Base-by-base conservation (phyloP, 192 early-diverging fungal genomes). In the Umbelopsis vinacea region DNA sequence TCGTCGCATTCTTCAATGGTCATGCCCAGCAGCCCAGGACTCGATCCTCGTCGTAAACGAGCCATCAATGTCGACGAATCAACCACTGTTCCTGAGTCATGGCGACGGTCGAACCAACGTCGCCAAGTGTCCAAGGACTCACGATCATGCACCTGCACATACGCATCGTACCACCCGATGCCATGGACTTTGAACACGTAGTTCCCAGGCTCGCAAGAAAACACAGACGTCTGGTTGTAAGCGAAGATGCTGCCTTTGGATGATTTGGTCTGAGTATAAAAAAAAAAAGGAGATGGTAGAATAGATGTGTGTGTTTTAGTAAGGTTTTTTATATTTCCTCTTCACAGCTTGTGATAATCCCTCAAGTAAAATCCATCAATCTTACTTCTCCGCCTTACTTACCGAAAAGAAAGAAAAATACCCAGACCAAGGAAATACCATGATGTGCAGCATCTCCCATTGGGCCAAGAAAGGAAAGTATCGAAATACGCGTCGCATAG, bases 401-500 rank as follows among this genome's bases (percentile, higher is more conserved):
- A 79, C 78, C 21, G 78, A 79, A 80, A 83, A 82, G 37, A 73
- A 74, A 8, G 82, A 82, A 37, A 86, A 83, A 45, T 82, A 83
- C 7, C 81, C 75, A 0, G 77, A 74, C 46, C 71, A 57, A 11
- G 84, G 84, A 55, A 82, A 86, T 4, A 83, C 75, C 50, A 83
- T 79, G 12, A 86, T 69, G 37, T 81, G 78, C 24, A 72, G 54
- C 84, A 86, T 86, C 40, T 79, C 73, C 84, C 84, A 86, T 19
- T 79, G 81, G 12, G 84, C 43, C 8, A 83, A 67, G 60, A 80
- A 86, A 8, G 80, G 80, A 26, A 86, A 67, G 33, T 79, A 86
- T 10, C 82, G 76, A 52, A 80, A 77, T 40, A 80, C 78, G 24
- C 75, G 75, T 26, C 80, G 78, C 24, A 82, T 76, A 3, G 82